Conservation (phyloP, 179 eudicot genomes). For the Silene noctiflora region DNA sequence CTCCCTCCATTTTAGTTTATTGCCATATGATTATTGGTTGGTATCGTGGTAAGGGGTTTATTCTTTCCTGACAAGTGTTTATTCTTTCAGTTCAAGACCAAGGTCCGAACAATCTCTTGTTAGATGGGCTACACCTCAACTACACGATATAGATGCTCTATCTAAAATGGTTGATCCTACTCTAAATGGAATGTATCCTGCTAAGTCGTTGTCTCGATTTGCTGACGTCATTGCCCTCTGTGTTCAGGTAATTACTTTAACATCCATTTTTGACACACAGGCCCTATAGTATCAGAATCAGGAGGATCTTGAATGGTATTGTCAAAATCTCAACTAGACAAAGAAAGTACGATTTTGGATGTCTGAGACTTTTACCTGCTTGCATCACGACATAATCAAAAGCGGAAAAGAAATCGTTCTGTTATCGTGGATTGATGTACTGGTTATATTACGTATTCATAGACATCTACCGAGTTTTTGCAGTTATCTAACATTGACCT, state of each 20-base stretch:
- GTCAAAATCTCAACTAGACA: too few species aligned
- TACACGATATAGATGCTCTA: conserved; percentile 85
- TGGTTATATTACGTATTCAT: too few species aligned
- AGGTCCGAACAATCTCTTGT: conserved; percentile 83
- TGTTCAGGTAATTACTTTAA: conserved; percentile 60
- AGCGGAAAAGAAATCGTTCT: too few species aligned
- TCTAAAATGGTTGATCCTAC: conserved; percentile 77
- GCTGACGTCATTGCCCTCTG: conserved; percentile 81
- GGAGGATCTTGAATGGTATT: not conserved
- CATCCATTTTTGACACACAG: not conserved
- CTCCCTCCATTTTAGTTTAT: not conserved
- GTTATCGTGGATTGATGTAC: too few species aligned
- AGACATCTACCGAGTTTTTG: too few species aligned
- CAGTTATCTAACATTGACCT: not conserved
- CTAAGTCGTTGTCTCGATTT: conserved; percentile 79
- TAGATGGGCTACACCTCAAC: conserved; percentile 83
- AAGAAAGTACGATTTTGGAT: too few species aligned
- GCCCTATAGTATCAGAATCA: too few species aligned
- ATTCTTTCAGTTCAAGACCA: conserved; percentile 56
- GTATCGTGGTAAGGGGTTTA: conserved; percentile 2
- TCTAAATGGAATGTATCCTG: conserved; percentile 71
- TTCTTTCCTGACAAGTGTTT: conserved; percentile 15
- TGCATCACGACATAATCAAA: too few species aligned
- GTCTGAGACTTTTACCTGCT: too few species aligned
- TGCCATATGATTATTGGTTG: not conserved